These are phyloP conservation scores for Curvularia spicifera DNA, from an alignment of 2,329 filamentous ascomycete species.

Conservation along the genomic window DNA sequence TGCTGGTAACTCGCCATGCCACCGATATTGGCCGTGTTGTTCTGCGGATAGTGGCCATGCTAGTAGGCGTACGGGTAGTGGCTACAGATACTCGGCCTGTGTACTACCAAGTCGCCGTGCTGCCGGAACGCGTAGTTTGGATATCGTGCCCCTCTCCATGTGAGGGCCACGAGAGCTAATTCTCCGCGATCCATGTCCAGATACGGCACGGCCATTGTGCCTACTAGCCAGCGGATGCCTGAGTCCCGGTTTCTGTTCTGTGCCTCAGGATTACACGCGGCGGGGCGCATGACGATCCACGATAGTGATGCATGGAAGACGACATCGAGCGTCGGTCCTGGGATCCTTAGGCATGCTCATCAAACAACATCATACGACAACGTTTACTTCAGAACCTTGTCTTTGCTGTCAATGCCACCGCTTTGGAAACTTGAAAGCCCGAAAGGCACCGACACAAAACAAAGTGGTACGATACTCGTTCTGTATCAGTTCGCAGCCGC, in stretches of 20 bases:
- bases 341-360: constrained; percentile 26
- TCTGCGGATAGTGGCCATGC: too few relatives aligned
- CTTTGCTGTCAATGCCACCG: constrained; percentile 24
- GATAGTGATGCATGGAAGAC: constrained; percentile 21
- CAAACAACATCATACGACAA: constrained; percentile 49
- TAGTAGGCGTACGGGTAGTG: too few relatives aligned
- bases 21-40: too few relatives aligned
- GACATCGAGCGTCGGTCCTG: constrained; percentile 19
- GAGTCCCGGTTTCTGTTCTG: constrained; percentile 37
- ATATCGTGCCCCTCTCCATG: neutral
- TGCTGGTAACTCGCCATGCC: neutral
- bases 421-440: constrained; percentile 15
- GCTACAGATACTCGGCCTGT: too few relatives aligned
- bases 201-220: constrained; percentile 15
- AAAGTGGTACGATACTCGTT: constrained; percentile 43
- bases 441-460: constrained; percentile 39
- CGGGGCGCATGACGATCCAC: constrained; percentile 15
- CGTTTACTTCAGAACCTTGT: constrained; percentile 42
- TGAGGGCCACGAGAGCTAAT: neutral
- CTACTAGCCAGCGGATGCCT: constrained; percentile 42
- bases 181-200: constrained; percentile 12
- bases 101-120: too few relatives aligned
- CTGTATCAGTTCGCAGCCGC: constrained; percentile 30
- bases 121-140: neutral
- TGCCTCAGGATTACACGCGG: constrained; percentile 33